phyloP scores from a whole-genome alignment of 2,329 filamentous ascomycete genomes.

The Xylaria sp. region DNA sequence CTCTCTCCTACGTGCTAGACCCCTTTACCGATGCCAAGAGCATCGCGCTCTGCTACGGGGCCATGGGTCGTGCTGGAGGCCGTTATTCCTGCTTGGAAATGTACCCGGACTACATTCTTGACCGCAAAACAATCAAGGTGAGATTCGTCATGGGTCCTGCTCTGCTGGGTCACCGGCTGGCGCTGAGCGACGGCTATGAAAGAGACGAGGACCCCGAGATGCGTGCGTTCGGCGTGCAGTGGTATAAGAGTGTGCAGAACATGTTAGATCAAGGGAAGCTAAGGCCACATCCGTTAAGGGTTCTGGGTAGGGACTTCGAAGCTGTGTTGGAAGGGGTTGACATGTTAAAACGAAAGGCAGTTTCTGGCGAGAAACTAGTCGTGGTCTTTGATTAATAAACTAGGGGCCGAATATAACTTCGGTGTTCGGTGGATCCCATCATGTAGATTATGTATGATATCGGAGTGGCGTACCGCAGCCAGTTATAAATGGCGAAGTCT shows the following conservation, averaged over 20 bases:
- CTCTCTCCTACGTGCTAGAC: constrained; percentile 52
- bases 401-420: constrained; percentile 12
- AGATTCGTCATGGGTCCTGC: constrained; percentile 31
- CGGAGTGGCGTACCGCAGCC: background rate
- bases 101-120: constrained; percentile 20
- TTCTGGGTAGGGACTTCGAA: constrained; percentile 24
- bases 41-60: constrained; percentile 50
- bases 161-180: constrained; percentile 27
- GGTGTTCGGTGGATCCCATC: constrained; percentile 14
- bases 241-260: constrained; percentile 23
- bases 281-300: constrained; percentile 27
- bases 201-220: constrained; percentile 25
- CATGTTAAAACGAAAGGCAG: constrained; percentile 19
- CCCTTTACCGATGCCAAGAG: constrained; percentile 48
- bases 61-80: constrained; percentile 51
- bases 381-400: constrained; percentile 11
- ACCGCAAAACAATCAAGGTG: constrained; percentile 27
- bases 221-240: constrained; percentile 7
- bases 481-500: constrained; percentile 14
- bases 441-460: constrained; percentile 19
- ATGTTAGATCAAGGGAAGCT: constrained; percentile 29
- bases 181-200: constrained; percentile 20
- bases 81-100: constrained; percentile 38
- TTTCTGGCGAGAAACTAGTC: constrained; percentile 40
- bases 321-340: constrained; percentile 24